Evolutionary conservation across 257 asterid species (phyloP).

Genomic region (Mentha longifolia): DNA sequence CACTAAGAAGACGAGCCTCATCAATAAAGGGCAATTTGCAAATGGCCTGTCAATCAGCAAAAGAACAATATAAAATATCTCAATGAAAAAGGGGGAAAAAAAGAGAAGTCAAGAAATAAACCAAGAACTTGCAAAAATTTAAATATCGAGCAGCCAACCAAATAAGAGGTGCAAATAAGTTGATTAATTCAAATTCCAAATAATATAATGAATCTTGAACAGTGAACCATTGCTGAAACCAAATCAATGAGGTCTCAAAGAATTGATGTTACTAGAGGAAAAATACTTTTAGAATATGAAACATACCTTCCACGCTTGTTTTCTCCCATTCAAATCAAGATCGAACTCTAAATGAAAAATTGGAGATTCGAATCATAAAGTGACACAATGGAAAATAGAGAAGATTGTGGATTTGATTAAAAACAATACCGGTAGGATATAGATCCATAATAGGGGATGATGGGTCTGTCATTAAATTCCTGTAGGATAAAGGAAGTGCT

Average conservation of each 20-base stretch:
- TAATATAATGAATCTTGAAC: conserved; percentile 6
- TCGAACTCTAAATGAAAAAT: conserved; percentile 52
- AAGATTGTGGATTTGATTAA: neutral
- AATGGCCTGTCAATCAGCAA: conserved; percentile 53
- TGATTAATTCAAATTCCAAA: conserved; percentile 10
- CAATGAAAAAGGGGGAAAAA: neutral
- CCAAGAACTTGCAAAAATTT: neutral
- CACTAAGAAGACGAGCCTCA: conserved; percentile 60
- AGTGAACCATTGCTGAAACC: neutral
- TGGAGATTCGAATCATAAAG: conserved; percentile 19
- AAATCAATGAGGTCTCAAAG: neutral
- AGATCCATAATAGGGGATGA: conserved; percentile 64
- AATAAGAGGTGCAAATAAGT: conserved; percentile 24
- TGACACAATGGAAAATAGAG: neutral
- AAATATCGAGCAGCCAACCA: conserved; percentile 6
- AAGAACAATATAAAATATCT: conserved; percentile 24
- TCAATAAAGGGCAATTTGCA: conserved; percentile 69
- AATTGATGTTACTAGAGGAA: conserved; percentile 13
- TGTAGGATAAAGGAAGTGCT: conserved; percentile 62
- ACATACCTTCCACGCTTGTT: conserved; percentile 64
- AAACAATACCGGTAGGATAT: conserved; percentile 59
- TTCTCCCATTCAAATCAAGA: conserved; percentile 67
- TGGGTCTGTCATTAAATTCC: conserved; percentile 63
- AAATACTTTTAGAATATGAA: neutral
- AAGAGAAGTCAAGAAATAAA: conserved; percentile 4